Evolutionary conservation across 106 monocot species (phyloP).

Genomic region (Allium fistulosum): DNA sequence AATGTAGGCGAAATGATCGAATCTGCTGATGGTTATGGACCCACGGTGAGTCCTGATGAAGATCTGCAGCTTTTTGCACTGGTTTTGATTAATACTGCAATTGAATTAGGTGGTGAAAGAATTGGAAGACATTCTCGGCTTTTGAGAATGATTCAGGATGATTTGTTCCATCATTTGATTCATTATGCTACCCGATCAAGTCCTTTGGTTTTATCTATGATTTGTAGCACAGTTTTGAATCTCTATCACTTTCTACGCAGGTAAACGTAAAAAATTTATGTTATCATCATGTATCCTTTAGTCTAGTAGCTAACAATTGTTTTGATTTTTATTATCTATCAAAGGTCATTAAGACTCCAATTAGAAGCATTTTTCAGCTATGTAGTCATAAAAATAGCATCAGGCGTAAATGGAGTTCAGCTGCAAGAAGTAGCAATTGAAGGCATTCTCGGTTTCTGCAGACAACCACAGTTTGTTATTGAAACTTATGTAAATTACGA

Average conservation of each 20-base stretch:
- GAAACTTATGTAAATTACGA: slow-evolving; percentile 93
- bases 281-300: too few relatives aligned
- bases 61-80: slow-evolving; percentile 72
- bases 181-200: slow-evolving; percentile 39
- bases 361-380: slow-evolving; percentile 81
- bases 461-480: slow-evolving; percentile 60
- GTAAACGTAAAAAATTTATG: slow-evolving; percentile 4
- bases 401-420: slow-evolving; percentile 19
- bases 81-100: slow-evolving; percentile 60
- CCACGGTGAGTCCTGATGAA: slow-evolving; percentile 41
- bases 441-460: slow-evolving; percentile 62
- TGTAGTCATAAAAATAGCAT: slow-evolving; percentile 46
- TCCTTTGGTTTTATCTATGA: slow-evolving; percentile 78
- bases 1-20: slow-evolving; percentile 49
- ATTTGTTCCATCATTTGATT: slow-evolving; percentile 76
- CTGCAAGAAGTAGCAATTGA: slow-evolving; percentile 90
- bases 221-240: slow-evolving; percentile 82
- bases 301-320: not conserved
- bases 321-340: not conserved
- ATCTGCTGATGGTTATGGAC: slow-evolving; percentile 19
- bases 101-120: slow-evolving; percentile 73
- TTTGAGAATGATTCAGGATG: slow-evolving; percentile 63
- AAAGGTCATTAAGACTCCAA: slow-evolving; percentile 66
- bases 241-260: slow-evolving; percentile 79
- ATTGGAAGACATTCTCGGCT: slow-evolving; percentile 58